Percentiles rank a stretch among this genome's conserved stretches.
Evolutionary conservation across 768 basidiomycete genomes (phyloP).

Genomic region (Lactarius hengduanensis): DNA sequence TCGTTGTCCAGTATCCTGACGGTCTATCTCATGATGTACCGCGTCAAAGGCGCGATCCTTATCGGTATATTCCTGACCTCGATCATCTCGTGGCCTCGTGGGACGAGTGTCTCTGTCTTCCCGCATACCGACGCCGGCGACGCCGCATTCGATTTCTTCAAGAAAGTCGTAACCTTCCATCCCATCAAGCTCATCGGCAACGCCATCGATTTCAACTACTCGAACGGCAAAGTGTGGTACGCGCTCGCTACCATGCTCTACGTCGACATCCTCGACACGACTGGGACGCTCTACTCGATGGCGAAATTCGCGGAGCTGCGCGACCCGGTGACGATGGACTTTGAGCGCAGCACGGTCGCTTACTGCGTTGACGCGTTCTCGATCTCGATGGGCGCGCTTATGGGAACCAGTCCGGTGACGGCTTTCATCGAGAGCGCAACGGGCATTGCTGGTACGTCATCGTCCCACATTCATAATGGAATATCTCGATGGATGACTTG

Average conservation of each 20-base stretch:
- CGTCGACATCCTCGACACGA: conserved; percentile 70
- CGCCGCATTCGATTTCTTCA: conserved; percentile 78
- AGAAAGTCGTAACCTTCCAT: conserved; percentile 77
- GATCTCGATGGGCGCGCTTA: conserved; percentile 76
- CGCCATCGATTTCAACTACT: conserved; percentile 45
- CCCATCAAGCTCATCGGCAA: conserved; percentile 61
- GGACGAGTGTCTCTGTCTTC: conserved; percentile 77
- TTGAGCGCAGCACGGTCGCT: conserved; percentile 78
- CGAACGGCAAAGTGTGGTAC: conserved; percentile 80
- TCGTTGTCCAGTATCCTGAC: conserved; percentile 57
- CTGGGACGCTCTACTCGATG: conserved; percentile 86
- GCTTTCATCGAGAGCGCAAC: conserved; percentile 83
- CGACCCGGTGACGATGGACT: conserved; percentile 80
- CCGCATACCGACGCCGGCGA: conserved; percentile 69
- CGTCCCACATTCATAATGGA: neutral
- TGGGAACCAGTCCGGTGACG: conserved; percentile 80
- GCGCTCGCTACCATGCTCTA: conserved; percentile 88
- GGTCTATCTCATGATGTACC: conserved; percentile 78
- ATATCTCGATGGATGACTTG: conserved; percentile 14
- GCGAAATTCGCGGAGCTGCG: conserved; percentile 86
- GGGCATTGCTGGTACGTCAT: conserved; percentile 59
- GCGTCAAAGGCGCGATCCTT: conserved; percentile 78
- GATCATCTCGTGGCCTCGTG: conserved; percentile 86
- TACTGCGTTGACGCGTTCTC: conserved; percentile 83
- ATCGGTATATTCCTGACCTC: conserved; percentile 81